Evolutionary conservation across 2,329 filamentous ascomycete genomes (phyloP).

Genomic region (Geosmithia putterillii): DNA sequence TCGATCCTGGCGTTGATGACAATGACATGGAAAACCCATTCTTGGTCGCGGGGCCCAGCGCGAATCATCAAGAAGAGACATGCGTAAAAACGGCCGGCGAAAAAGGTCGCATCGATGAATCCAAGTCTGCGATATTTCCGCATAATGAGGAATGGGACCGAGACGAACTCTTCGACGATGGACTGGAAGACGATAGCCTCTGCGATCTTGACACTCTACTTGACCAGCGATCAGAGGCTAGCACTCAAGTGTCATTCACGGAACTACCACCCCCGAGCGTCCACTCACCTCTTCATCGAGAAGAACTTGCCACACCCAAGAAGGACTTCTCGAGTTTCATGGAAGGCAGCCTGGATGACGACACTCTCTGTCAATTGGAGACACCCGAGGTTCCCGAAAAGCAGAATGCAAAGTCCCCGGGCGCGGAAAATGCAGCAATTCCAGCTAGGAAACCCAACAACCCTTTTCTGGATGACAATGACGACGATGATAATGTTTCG

Average conservation of each 20-base stretch:
- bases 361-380: neutral
- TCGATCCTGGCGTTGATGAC: neutral
- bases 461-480: neutral
- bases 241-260: neutral
- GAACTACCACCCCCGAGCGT: neutral
- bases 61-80: neutral
- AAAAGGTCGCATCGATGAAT: neutral
- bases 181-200: neutral
- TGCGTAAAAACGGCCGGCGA: neutral
- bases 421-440: neutral
- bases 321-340: slow-evolving; percentile 1
- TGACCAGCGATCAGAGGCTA: neutral
- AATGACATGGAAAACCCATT: neutral
- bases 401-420: neutral
- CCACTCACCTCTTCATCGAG: neutral
- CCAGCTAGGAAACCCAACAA: neutral
- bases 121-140: neutral
- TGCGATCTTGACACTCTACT: neutral
- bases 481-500: neutral
- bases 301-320: neutral
- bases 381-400: neutral
- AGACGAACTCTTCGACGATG: neutral
- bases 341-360: slow-evolving; percentile 1
- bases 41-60: neutral
- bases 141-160: neutral